A percentile compares a stretch with the other conserved stretches of the same genome.
These are phyloP conservation scores for Yamadazyma oceani DNA, from an alignment of 1,139 yeast species.

Conservation along the genomic window DNA sequence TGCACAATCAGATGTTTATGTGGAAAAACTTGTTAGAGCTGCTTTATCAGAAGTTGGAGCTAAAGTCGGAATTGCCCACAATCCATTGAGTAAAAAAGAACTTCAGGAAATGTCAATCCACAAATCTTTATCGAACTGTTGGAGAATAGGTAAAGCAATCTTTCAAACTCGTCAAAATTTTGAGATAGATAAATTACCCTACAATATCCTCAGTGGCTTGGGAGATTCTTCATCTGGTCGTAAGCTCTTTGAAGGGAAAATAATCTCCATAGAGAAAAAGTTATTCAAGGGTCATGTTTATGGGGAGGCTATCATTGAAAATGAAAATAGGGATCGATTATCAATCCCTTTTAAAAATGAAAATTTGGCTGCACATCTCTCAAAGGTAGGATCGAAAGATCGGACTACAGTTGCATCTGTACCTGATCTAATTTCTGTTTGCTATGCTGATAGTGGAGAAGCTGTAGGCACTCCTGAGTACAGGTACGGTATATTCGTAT, in stretches of 20 bases:
- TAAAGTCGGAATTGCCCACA: conserved; percentile 37
- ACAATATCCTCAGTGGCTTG: conserved; percentile 35
- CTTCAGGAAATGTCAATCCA: conserved; percentile 25
- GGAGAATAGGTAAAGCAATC: conserved; percentile 51
- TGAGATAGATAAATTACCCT: conserved; percentile 34
- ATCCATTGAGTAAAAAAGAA: conserved; percentile 26
- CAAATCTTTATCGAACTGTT: conserved; percentile 39
- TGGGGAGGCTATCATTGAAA: conserved; percentile 45
- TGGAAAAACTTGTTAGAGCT: conserved; percentile 41
- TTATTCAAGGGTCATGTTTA: conserved; percentile 45
- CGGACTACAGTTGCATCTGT: conserved; percentile 34
- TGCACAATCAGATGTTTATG: conserved; percentile 30
- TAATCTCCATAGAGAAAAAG: conserved; percentile 39
- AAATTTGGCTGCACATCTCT: conserved; percentile 33
- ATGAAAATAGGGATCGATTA: conserved; percentile 19
- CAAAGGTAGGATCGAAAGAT: conserved; percentile 17
- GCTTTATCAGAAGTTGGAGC: conserved; percentile 40
- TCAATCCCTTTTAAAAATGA: conserved; percentile 48
- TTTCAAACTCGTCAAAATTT: conserved; percentile 32
- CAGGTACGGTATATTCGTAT: conserved; percentile 44
- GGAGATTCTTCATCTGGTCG: conserved; percentile 35
- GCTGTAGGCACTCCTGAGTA: conserved; percentile 44
- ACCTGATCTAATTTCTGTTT: conserved; percentile 47
- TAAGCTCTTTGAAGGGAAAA: conserved; percentile 42
- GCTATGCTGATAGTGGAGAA: conserved; percentile 43